A percentile compares a stretch with the other conserved stretches of the same genome.
Evolutionary conservation across 2,329 filamentous ascomycete genomes (phyloP).

Genomic region (Paecilomyces formosus): DNA sequence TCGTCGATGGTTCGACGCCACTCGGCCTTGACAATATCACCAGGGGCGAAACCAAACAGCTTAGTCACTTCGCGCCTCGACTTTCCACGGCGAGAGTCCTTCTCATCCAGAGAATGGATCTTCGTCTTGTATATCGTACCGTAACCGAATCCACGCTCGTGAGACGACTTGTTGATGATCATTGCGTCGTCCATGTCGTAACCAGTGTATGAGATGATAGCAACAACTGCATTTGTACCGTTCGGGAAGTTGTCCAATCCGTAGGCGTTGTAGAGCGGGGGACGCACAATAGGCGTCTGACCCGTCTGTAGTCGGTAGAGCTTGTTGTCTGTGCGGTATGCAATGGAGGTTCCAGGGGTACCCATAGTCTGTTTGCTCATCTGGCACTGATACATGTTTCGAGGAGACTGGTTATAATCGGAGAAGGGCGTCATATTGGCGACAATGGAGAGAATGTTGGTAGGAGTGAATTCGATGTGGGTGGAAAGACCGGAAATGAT

Average conservation of each 20-base stretch:
- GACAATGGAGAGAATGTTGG: slow-evolving; percentile 93
- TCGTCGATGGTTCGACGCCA: slow-evolving; percentile 70
- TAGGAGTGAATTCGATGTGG: slow-evolving; percentile 89
- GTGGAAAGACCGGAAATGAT: slow-evolving; percentile 82
- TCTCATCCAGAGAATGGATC: slow-evolving; percentile 77
- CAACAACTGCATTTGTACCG: slow-evolving; percentile 88
- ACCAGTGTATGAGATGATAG: slow-evolving; percentile 96
- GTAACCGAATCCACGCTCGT: slow-evolving; percentile 91
- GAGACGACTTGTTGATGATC: slow-evolving; percentile 96
- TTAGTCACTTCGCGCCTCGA: slow-evolving; percentile 65
- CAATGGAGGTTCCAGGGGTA: slow-evolving; percentile 77
- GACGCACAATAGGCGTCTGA: slow-evolving; percentile 86
- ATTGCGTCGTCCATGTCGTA: slow-evolving; percentile 99
- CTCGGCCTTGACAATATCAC: slow-evolving; percentile 61
- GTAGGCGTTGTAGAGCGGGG: slow-evolving; percentile 90
- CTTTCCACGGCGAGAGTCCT: slow-evolving; percentile 57
- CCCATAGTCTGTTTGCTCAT: slow-evolving; percentile 99
- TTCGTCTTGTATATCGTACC: slow-evolving; percentile 98
- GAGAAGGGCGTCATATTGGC: slow-evolving; percentile 99
- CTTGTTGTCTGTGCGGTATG: slow-evolving; percentile 94
- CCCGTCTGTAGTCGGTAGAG: slow-evolving; percentile 90
- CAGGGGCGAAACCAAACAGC: slow-evolving; percentile 85
- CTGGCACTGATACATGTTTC: slow-evolving; percentile 99
- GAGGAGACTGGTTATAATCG: slow-evolving; percentile 94
- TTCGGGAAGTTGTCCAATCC: slow-evolving; percentile 98